These are phyloP conservation scores for Termitomyces sp. DNA, from an alignment of 768 basidiomycete genomes.

Conservation along the genomic window DNA sequence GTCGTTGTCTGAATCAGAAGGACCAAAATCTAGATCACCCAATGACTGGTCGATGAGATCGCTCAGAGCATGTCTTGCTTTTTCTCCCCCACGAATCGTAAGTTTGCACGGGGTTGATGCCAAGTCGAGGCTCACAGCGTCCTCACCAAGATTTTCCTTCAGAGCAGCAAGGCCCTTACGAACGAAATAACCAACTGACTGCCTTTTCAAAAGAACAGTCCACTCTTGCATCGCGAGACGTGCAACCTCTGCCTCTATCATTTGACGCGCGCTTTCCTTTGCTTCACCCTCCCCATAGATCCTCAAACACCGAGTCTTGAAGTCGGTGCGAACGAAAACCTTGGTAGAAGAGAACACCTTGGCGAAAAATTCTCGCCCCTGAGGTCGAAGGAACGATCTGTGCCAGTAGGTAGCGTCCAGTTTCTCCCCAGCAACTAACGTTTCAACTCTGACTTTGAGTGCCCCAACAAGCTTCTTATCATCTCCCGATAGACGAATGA, in stretches of 20 bases:
- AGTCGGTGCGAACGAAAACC: conserved; percentile 43
- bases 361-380: conserved; percentile 31
- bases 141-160: conserved; percentile 51
- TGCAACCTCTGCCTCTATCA: conserved; percentile 46
- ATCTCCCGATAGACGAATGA: conserved; percentile 45
- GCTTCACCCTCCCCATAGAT: conserved; percentile 39
- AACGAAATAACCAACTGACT: conserved; percentile 47
- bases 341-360: conserved; percentile 31
- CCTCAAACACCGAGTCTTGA: conserved; percentile 40
- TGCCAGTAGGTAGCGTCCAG: conserved; percentile 49
- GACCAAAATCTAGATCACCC: conserved; percentile 10
- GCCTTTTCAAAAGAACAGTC: conserved; percentile 31
- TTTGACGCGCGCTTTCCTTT: conserved; percentile 37
- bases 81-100: conserved; percentile 53
- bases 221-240: conserved; percentile 42
- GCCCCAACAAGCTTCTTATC: conserved; percentile 52
- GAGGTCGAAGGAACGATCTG: conserved; percentile 28
- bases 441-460: conserved; percentile 59
- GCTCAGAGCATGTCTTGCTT: conserved; percentile 44
- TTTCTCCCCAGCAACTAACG: conserved; percentile 45
- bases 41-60: conserved; percentile 41
- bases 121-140: conserved; percentile 46
- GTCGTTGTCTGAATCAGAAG: conserved; percentile 8
- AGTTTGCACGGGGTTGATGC: conserved; percentile 33
- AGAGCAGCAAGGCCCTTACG: conserved; percentile 45